A percentile compares a stretch with the other conserved stretches of the same genome.
Evolutionary conservation across 108 stramenopile genomes (phyloP).

Genomic region (Parietichytrium sp.): DNA sequence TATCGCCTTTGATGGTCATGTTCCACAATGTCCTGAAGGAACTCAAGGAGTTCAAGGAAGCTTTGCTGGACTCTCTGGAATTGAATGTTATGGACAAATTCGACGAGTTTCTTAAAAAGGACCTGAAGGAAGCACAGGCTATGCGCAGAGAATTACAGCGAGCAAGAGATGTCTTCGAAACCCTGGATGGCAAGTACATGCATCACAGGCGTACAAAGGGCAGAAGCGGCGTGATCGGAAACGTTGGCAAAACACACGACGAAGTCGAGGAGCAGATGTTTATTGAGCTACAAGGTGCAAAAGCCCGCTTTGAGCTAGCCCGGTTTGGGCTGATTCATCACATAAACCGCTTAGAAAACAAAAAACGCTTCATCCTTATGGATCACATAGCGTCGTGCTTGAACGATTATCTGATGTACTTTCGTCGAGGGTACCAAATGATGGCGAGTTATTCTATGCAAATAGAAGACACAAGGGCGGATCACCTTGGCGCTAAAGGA

Average conservation of each 20-base stretch:
- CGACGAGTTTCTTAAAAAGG: constrained; percentile 25
- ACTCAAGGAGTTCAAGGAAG: neutral
- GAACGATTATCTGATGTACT: neutral
- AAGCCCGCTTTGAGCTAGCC: constrained; percentile 28
- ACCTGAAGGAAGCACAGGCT: neutral
- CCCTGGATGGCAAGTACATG: constrained; percentile 26
- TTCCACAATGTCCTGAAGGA: constrained; percentile 10
- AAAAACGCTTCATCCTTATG: constrained; percentile 15
- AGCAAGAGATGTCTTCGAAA: neutral
- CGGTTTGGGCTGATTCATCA: constrained; percentile 25
- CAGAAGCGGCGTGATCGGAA: neutral
- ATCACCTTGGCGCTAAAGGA: neutral
- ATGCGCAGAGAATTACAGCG: neutral
- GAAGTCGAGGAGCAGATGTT: constrained; percentile 9
- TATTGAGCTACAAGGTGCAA: constrained; percentile 2
- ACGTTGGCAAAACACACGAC: neutral
- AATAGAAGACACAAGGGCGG: constrained; percentile 25
- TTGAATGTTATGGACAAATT: neutral
- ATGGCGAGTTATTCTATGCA: neutral
- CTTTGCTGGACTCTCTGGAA: neutral
- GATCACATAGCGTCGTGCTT: neutral
- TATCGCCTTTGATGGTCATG: neutral
- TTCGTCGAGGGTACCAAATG: neutral
- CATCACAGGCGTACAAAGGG: constrained; percentile 14
- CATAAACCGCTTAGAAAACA: constrained; percentile 11